Percentiles rank a stretch among this genome's conserved stretches.
These are phyloP conservation scores for Naganishia randhawae DNA, from an alignment of 768 basidiomycete genomes.

Conservation along the genomic window DNA sequence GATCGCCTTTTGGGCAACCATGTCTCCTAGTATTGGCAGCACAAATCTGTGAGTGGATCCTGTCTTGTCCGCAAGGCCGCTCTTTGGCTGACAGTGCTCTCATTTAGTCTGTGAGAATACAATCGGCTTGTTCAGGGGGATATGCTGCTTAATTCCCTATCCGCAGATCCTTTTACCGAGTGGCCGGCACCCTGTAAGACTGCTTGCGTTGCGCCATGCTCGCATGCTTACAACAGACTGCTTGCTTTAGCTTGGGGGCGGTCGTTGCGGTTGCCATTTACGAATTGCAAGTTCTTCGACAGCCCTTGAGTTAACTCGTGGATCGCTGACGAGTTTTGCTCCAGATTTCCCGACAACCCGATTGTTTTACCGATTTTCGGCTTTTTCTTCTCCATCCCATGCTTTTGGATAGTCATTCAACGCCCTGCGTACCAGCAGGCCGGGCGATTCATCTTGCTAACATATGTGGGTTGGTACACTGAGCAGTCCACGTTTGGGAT, in stretches of 20 bases:
- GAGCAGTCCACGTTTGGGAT: conserved; percentile 57
- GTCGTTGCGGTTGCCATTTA: conserved; percentile 69
- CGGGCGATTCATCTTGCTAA: conserved; percentile 41
- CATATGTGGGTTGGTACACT: conserved; percentile 57
- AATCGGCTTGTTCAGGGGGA: not conserved
- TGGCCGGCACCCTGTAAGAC: conserved; percentile 76
- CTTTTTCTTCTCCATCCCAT: conserved; percentile 72
- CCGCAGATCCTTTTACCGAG: conserved; percentile 61
- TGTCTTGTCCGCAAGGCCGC: no score
- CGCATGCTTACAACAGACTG: not conserved
- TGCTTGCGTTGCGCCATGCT: not conserved
- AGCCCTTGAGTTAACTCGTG: not conserved
- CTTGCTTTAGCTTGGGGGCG: conserved; percentile 57
- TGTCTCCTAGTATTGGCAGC: conserved; percentile 54
- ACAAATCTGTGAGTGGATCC: conserved; percentile 66
- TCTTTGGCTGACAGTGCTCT: not conserved
- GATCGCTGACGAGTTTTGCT: not conserved
- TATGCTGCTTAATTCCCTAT: not conserved
- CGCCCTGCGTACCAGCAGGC: conserved; percentile 41
- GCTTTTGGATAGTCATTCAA: conserved; percentile 78
- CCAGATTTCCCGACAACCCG: conserved; percentile 67
- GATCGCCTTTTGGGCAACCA: conserved; percentile 65
- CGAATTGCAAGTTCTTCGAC: conserved; percentile 50
- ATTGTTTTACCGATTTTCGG: conserved; percentile 74
- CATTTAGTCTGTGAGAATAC: not conserved